A percentile compares a stretch with the other conserved stretches of the same genome.
Conservation (phyloP, 1,139 yeast species). For the Candida freyschussii region DNA sequence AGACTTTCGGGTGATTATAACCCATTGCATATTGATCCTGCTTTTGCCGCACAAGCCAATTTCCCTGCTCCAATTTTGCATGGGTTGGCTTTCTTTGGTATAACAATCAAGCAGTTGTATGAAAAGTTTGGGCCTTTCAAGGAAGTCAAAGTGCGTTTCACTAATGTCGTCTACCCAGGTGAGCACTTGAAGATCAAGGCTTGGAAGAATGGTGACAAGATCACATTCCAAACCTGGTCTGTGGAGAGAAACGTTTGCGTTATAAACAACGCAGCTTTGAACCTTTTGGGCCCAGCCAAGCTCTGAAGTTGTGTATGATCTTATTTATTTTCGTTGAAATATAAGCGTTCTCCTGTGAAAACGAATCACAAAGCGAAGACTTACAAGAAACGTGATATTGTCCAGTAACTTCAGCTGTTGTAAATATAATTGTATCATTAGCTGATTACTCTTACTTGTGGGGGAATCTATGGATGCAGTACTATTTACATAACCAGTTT, state of each 20-base stretch:
- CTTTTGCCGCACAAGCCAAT: slow-evolving; percentile 82
- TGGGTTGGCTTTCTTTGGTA: slow-evolving; percentile 87
- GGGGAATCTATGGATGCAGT: too few relatives aligned
- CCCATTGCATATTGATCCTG: slow-evolving; percentile 93
- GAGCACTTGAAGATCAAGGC: slow-evolving; percentile 79
- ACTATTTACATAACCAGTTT: too few relatives aligned
- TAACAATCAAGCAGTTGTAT: slow-evolving; percentile 67
- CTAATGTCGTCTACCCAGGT: slow-evolving; percentile 96
- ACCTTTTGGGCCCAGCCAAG: slow-evolving; percentile 34
- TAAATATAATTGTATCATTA: too few relatives aligned
- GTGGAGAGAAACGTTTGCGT: slow-evolving; percentile 77
- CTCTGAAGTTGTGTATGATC: slow-evolving; percentile 4
- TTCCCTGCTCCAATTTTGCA: slow-evolving; percentile 87
- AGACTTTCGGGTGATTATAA: slow-evolving; percentile 92
- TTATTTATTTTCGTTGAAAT: too few relatives aligned
- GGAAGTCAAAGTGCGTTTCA: slow-evolving; percentile 87
- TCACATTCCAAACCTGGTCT: slow-evolving; percentile 79
- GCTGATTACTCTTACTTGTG: too few relatives aligned
- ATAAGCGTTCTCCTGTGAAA: too few relatives aligned
- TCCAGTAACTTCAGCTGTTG: too few relatives aligned
- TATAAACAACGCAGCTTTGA: slow-evolving; percentile 85
- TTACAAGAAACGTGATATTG: too few relatives aligned
- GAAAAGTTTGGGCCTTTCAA: slow-evolving; percentile 79
- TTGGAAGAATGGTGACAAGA: slow-evolving; percentile 73
- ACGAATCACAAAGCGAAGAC: too few relatives aligned